These are phyloP conservation scores for Spizellomyces punctatus DNA, from an alignment of 192 early-diverging fungal genomes.

Conservation along the genomic window DNA sequence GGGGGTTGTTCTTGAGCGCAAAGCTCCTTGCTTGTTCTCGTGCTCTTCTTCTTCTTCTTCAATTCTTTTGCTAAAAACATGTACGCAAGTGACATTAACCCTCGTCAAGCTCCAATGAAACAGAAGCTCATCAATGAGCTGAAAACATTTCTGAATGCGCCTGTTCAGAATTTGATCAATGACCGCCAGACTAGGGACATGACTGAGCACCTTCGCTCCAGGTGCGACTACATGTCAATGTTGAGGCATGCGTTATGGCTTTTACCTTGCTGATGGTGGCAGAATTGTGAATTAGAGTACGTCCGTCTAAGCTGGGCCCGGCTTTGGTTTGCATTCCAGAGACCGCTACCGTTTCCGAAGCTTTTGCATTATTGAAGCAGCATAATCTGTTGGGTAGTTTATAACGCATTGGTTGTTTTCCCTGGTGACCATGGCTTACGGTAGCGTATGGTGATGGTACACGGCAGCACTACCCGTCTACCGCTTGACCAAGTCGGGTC, in stretches of 20 bases:
- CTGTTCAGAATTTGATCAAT: neutral
- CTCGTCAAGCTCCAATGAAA: too few relatives aligned
- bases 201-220: neutral
- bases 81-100: too few relatives aligned
- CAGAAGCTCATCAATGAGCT: too few relatives aligned
- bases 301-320: neutral
- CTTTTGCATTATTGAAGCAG: neutral
- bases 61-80: too few relatives aligned
- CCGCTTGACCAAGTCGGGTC: neutral
- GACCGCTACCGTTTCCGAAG: neutral
- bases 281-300: neutral
- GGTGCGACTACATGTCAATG: too few relatives aligned
- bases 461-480: neutral
- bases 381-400: neutral
- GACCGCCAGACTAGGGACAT: neutral
- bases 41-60: too few relatives aligned
- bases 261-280: too few relatives aligned
- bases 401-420: neutral
- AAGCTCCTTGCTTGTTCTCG: too few relatives aligned
- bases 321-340: neutral
- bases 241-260: too few relatives aligned
- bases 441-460: too few relatives aligned
- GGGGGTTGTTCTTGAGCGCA: too few relatives aligned
- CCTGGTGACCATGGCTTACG: neutral
- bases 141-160: conserved; percentile 1